Evolutionary conservation across 306 rosid species (phyloP).

Genomic region (Castanospermum australe): DNA sequence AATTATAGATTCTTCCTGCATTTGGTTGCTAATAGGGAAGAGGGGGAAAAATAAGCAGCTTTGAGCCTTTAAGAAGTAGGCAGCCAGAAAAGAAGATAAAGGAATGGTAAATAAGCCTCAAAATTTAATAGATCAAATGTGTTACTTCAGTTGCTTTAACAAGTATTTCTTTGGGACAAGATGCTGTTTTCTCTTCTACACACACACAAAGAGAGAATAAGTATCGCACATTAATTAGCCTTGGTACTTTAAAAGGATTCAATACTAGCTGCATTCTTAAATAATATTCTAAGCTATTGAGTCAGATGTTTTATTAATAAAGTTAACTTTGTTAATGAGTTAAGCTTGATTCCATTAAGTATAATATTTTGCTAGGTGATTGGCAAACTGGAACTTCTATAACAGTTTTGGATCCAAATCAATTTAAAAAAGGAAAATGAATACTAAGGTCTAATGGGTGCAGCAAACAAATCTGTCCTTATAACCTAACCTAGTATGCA

Average conservation of each 20-base stretch:
- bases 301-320: neutral
- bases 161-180: neutral
- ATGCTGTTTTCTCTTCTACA: constrained; percentile 3
- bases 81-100: neutral
- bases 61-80: neutral
- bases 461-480: neutral
- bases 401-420: neutral
- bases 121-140: neutral
- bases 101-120: neutral
- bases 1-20: constrained; percentile 1
- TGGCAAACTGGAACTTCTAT: neutral
- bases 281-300: neutral
- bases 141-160: neutral
- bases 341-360: neutral
- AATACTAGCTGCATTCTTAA: no score
- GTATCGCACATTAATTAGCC: no score
- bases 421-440: neutral
- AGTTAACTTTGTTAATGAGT: neutral
- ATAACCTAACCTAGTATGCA: neutral
- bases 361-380: neutral
- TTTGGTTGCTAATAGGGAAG: constrained; percentile 7
- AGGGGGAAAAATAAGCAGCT: neutral
- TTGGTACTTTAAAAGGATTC: no score
- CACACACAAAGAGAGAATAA: no score
- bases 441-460: neutral